These are phyloP conservation scores for Wickerhamiella allomyrinae DNA, from an alignment of 805 yeast genomes.

Conservation along the genomic window DNA sequence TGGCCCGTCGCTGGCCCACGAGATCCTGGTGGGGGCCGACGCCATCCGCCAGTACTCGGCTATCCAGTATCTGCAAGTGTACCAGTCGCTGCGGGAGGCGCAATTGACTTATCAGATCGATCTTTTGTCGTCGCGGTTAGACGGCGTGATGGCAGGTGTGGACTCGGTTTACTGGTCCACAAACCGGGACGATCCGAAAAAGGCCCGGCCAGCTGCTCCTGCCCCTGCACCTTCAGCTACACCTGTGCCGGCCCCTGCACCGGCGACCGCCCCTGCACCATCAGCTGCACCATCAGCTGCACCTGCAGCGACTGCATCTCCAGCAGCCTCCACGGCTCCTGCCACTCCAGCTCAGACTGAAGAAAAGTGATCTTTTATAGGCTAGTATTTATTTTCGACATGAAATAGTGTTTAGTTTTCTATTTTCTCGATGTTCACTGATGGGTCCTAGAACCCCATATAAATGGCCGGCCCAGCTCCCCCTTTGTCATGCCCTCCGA, in stretches of 20 bases:
- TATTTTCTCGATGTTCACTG: too few species aligned
- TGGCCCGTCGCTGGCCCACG: conserved; percentile 14
- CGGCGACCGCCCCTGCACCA: too few species aligned
- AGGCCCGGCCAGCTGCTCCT: conserved; percentile 1
- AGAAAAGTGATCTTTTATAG: too few species aligned
- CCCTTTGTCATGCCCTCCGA: not conserved
- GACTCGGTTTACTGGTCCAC: not conserved
- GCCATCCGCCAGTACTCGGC: conserved; percentile 18
- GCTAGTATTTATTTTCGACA: too few species aligned
- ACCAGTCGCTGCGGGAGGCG: conserved; percentile 14
- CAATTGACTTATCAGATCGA: conserved; percentile 13
- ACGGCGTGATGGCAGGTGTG: not conserved
- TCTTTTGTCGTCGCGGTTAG: not conserved
- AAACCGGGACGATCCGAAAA: not conserved
- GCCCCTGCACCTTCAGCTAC: not conserved
- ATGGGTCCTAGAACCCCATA: too few species aligned
- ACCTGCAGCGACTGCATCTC: too few species aligned
- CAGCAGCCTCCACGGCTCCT: too few species aligned
- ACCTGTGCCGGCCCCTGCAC: not conserved
- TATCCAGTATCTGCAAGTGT: conserved; percentile 17
- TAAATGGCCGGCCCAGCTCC: too few species aligned
- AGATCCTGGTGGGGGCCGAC: conserved; percentile 14
- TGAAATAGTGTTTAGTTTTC: too few species aligned
- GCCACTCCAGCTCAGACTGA: too few species aligned
- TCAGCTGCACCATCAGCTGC: too few species aligned